Evolutionary conservation across 2,329 filamentous ascomycete genomes (phyloP).

Genomic region (Fusarium sp.): DNA sequence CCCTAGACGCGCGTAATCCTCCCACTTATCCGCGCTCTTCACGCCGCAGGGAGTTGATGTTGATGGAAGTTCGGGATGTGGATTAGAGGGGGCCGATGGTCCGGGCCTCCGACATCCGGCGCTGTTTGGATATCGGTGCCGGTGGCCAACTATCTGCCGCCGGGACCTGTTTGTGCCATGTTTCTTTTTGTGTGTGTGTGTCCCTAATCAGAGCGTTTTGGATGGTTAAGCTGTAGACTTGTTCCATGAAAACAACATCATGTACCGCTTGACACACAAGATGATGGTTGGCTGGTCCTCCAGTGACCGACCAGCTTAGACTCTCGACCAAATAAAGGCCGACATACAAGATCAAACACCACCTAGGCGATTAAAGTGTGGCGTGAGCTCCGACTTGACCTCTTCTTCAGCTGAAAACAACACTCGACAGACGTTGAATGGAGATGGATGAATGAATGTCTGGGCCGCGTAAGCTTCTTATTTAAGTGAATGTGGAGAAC

Average conservation of each 20-base stretch:
- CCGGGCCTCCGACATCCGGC: slow-evolving; percentile 29
- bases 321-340: neutral
- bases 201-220: neutral
- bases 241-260: neutral
- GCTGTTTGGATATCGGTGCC: slow-evolving; percentile 22
- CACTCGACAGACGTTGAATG: neutral
- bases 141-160: neutral
- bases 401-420: neutral
- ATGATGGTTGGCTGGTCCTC: neutral
- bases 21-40: neutral
- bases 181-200: neutral
- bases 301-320: neutral
- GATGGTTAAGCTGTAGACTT: neutral
- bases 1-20: neutral
- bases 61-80: neutral
- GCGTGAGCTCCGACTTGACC: neutral
- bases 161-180: neutral
- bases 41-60: neutral
- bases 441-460: neutral
- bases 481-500: neutral
- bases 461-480: slow-evolving; percentile 7
- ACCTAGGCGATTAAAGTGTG: neutral
- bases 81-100: slow-evolving; percentile 23
- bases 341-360: neutral
- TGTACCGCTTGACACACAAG: neutral